Percentiles rank a stretch among this genome's conserved stretches.
Evolutionary conservation across 2,329 filamentous ascomycete genomes (phyloP).

Genomic region (Pleoardoris graminearum): DNA sequence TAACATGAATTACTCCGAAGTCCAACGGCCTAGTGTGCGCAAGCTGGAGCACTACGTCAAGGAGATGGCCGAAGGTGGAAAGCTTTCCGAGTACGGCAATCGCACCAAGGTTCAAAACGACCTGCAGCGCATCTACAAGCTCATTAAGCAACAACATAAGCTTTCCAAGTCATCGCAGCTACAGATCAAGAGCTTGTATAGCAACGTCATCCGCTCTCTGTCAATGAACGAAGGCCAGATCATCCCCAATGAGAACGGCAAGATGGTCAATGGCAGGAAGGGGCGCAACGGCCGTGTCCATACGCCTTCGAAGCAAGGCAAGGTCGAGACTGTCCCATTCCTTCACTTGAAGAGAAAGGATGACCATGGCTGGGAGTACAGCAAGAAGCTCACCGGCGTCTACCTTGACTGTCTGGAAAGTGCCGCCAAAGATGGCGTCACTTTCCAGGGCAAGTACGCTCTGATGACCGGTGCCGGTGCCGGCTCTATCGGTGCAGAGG

Average conservation of each 20-base stretch:
- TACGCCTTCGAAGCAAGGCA: constrained; percentile 70
- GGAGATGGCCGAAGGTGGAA: constrained; percentile 97
- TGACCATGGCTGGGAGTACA: constrained; percentile 96
- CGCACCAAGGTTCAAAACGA: constrained; percentile 98
- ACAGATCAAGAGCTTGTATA: constrained; percentile 94
- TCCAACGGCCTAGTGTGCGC: constrained; percentile 82
- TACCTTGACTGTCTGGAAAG: constrained; percentile 92
- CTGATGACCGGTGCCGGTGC: constrained; percentile 98
- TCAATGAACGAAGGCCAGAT: constrained; percentile 99
- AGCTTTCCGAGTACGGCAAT: constrained; percentile 98
- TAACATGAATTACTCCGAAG: constrained; percentile 89
- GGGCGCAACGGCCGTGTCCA: constrained; percentile 57
- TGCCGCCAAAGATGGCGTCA: constrained; percentile 83
- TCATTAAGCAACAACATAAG: constrained; percentile 98
- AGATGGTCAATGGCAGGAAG: constrained; percentile 63
- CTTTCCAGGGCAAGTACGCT: constrained; percentile 91
- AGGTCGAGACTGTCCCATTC: constrained; percentile 97
- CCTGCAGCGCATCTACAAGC: constrained; percentile 91
- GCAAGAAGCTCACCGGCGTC: constrained; percentile 92
- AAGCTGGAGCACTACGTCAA: constrained; percentile 98
- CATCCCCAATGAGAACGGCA: constrained; percentile 82
- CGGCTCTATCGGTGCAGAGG: constrained; percentile 95
- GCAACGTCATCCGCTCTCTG: constrained; percentile 89
- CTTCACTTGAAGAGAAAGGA: constrained; percentile 93
- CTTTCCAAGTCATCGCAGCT: constrained; percentile 94